Evolutionary conservation across 2,329 filamentous ascomycete species (phyloP), one percentile per base, ranked within the genome.

Genomic region (Diplocarpon rosae): DNA sequence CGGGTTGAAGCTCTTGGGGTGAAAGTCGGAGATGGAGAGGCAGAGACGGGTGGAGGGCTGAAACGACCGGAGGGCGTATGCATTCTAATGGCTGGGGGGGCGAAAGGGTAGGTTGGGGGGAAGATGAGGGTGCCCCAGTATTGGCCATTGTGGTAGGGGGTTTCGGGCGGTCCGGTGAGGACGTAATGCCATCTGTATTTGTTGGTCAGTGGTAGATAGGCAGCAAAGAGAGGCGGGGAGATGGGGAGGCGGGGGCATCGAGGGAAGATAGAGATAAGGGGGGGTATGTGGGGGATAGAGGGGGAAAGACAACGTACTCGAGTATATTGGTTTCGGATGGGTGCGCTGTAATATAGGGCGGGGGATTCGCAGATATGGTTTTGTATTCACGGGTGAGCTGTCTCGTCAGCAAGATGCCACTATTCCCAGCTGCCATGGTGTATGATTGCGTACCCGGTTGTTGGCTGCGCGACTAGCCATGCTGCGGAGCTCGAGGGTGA

Each of bases 91-190:
- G 92, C 88, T 4, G 92, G 92, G 28, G 92, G 92, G 11, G 89
- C 90, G 66, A 95, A 98, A 20, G 92, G 92, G 63, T 98, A 98
- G 70, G 95, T 89, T 8, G 89, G 78, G 13, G 92, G 92, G 65
- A 98, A 98, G 53, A 93, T 81, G 40, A 98, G 73, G 1, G 90
- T 95, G 38, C 92, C 92, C 92, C 92, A 98, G 70, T 96, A 98
- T 65, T 98, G 92, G 37, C 92, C 92, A 60, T 82, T 80, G 58
- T 93, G 79, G 64, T 98, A 98, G 1, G 92, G 90, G 0, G 92
- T 98, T 48, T 89, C 78, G 49, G 93, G 88, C 29, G 92, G 90
- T 1, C 92, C 92, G 31, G 89, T 95, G 54, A 96, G 84, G 61
- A 95, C 85, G 68, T 93, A 94, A 68, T 94, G 87, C 87, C 87